Conservation (phyloP, 2,329 filamentous ascomycete genomes). For the Onygena corvina region DNA sequence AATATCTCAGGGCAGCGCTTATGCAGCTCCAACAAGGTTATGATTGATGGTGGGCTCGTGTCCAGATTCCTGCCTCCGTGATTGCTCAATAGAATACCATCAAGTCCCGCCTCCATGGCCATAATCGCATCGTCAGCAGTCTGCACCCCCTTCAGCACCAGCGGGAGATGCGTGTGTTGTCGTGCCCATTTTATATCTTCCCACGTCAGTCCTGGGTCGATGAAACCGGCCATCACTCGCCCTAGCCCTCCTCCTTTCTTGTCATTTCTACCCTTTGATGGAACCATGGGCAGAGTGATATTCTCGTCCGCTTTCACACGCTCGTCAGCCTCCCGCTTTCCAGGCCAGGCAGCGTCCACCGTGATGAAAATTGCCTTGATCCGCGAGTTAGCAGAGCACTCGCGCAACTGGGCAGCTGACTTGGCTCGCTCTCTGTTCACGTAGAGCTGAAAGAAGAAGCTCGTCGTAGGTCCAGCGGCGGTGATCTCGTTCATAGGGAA, state of each 20-base stretch:
- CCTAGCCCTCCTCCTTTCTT: constrained; percentile 44
- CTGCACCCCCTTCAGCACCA: constrained; percentile 49
- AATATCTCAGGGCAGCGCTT: constrained; percentile 40
- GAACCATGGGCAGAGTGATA: constrained; percentile 34
- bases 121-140: constrained; percentile 43
- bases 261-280: constrained; percentile 37
- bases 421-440: constrained; percentile 42
- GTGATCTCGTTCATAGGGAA: constrained; percentile 47
- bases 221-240: constrained; percentile 41
- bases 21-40: constrained; percentile 44
- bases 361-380: constrained; percentile 41
- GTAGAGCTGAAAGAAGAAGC: constrained; percentile 46
- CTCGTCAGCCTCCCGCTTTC: constrained; percentile 47
- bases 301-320: constrained; percentile 39
- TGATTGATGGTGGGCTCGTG: constrained; percentile 38
- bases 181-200: constrained; percentile 44
- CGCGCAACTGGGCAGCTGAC: constrained; percentile 36
- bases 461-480: constrained; percentile 29
- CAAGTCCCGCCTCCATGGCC: constrained; percentile 40
- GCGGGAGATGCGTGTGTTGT: constrained; percentile 36
- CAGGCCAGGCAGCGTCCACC: constrained; percentile 44
- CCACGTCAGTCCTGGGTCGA: constrained; percentile 44
- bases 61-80: constrained; percentile 48
- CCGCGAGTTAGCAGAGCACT: constrained; percentile 32
- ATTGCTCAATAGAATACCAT: constrained; percentile 47